Evolutionary conservation across 305 asterid species (phyloP).

Genomic region (Fraxinus paxiana): DNA sequence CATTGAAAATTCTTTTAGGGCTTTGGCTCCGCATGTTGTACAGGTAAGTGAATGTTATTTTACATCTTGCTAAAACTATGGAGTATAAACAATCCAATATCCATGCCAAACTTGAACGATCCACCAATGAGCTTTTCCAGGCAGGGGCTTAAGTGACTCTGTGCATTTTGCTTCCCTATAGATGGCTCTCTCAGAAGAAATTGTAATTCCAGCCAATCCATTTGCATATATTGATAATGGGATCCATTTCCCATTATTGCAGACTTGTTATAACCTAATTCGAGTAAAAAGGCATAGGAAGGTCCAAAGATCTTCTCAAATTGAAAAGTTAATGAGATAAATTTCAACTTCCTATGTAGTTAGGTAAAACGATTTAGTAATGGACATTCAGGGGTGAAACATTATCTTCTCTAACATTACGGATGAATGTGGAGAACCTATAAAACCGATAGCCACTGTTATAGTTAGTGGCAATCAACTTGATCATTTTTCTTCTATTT

Average conservation of each 20-base stretch:
- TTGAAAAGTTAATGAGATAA: neutral
- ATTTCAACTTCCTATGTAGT: neutral
- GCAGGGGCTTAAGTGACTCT: neutral
- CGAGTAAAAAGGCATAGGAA: neutral
- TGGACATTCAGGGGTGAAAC: neutral
- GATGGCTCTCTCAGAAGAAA: neutral
- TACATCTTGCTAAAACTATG: conserved; percentile 6
- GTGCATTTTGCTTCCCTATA: neutral
- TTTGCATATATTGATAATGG: neutral
- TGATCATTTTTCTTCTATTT: neutral
- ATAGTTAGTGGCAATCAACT: conserved; percentile 14
- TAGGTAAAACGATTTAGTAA: conserved; percentile 6
- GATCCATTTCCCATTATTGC: neutral
- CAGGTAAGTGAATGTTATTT: conserved; percentile 43
- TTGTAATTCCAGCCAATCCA: neutral
- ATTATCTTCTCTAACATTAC: neutral
- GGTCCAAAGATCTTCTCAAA: neutral
- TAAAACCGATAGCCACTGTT: conserved; percentile 1
- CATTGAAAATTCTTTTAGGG: conserved; percentile 64
- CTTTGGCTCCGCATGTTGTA: conserved; percentile 75
- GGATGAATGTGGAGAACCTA: neutral
- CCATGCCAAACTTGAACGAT: conserved; percentile 17
- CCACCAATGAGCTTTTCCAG: neutral
- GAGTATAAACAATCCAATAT: neutral
- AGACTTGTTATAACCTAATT: neutral